Conservation (phyloP, 371 early-diverging fungal genomes). For the Mucor saturninus region DNA sequence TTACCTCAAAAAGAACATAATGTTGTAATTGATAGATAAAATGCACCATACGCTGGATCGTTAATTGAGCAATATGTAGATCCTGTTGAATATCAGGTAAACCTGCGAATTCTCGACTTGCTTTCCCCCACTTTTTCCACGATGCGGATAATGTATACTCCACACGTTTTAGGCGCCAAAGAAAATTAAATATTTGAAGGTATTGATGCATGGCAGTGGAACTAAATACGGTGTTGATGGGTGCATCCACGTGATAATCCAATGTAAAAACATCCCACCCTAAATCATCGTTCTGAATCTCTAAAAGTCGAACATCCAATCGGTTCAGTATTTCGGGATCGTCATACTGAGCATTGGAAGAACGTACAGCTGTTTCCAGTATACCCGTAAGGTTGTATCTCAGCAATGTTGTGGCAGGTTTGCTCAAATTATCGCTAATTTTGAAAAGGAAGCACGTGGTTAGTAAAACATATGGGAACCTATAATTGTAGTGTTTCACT, state of each 20-base stretch:
- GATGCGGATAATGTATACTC: conserved; percentile 75
- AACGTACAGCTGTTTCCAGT: conserved; percentile 85
- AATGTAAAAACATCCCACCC: conserved; percentile 95
- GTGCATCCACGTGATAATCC: conserved; percentile 83
- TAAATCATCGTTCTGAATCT: conserved; percentile 71
- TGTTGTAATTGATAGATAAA: conserved; percentile 93
- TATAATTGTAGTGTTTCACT: conserved; percentile 5
- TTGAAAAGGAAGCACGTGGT: not conserved
- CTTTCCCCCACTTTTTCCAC: conserved; percentile 84
- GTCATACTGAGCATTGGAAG: conserved; percentile 91
- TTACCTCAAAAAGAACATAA: conserved; percentile 79
- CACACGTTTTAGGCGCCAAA: conserved; percentile 90
- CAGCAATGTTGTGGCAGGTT: conserved; percentile 78
- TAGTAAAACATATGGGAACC: too few species aligned
- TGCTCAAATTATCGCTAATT: conserved; percentile 63
- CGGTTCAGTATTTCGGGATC: conserved; percentile 77
- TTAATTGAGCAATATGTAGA: conserved; percentile 67
- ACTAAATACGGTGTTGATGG: conserved; percentile 85
- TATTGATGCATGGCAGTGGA: conserved; percentile 81
- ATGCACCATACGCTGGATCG: conserved; percentile 89
- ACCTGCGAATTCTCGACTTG: conserved; percentile 57
- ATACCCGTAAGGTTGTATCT: conserved; percentile 89
- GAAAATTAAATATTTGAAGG: conserved; percentile 80
- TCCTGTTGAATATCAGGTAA: conserved; percentile 53
- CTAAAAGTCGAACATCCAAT: conserved; percentile 77